Evolutionary conservation across 1,139 yeast species (phyloP), one percentile per base, ranked within the genome.

Genomic region (Yamadazyma atlantica): DNA sequence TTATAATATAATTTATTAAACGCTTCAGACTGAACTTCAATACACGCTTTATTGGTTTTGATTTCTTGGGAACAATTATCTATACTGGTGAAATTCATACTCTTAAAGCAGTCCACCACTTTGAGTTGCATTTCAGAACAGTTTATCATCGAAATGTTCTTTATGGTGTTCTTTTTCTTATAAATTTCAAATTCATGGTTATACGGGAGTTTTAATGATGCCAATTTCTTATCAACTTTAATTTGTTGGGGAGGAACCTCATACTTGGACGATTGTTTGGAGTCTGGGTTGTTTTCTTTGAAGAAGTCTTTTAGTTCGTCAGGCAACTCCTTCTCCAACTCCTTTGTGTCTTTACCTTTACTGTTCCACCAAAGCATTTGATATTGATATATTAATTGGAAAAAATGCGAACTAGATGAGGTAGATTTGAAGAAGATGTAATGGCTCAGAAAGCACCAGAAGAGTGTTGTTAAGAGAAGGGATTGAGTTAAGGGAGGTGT

Each of bases 81-180:
- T 13, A 51, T 46, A 11, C 55, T 48, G 4, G 54, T 43, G 8
- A 60, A 50, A 36, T 57, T 54, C 63, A 68, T 62, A 7, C 59
- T 58, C 32, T 62, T 57, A 45, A 66, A 62, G 44, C 76, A 70
- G 23, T 64, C 62, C 25, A 64, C 45, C 23, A 69, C 71, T 28
- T 61, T 54, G 30, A 62, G 56, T 41, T 69, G 74, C 14, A 71
- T 46, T 44, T 71, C 76, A 2, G 75, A 61, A 44, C 77, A 72
- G 51, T 72, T 72, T 27, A 69, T 55, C 19, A 54, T 43, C 1
- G 66, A 47, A 1, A 58, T 73, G 23, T 51, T 51, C 25, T 52
- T 49, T 2, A 52, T 42, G 22, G 51, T 54, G 38, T 67, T 63
- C 18, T 54, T 42, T 28, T 50, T 55, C 44, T 69, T 69, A 41